A percentile compares a stretch with the other conserved stretches of the same genome.
These are phyloP conservation scores for Pichia sorboxylosa DNA, from an alignment of 1,139 yeast species.

Conservation along the genomic window DNA sequence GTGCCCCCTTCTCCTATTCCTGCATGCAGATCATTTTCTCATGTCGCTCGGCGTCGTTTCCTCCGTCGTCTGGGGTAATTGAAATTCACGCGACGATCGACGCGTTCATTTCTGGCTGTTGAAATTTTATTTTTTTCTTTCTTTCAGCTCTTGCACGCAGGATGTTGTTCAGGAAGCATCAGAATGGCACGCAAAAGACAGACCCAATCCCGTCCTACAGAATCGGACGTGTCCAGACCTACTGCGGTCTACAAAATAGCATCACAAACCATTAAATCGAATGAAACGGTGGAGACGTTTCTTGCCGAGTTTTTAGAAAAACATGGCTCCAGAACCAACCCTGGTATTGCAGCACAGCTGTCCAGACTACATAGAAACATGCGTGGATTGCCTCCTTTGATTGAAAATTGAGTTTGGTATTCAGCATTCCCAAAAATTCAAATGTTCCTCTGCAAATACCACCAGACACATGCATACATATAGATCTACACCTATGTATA, in stretches of 20 bases:
- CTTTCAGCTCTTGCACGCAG: neutral
- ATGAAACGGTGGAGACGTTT: slow-evolving; percentile 9
- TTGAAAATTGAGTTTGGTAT: slow-evolving; percentile 15
- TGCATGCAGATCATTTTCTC: no score
- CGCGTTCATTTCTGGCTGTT: no score
- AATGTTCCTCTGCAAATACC: slow-evolving; percentile 7
- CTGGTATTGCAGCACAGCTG: slow-evolving; percentile 33
- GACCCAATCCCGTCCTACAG: slow-evolving; percentile 8
- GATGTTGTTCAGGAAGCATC: no score
- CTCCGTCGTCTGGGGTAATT: no score
- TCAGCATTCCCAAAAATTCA: no score
- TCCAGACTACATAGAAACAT: slow-evolving; percentile 46
- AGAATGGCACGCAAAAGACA: no score
- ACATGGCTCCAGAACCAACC: slow-evolving; percentile 8
- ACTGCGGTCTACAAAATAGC: slow-evolving; percentile 10
- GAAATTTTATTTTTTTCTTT: no score
- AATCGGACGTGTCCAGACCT: slow-evolving; percentile 10
- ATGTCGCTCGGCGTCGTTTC: no score
- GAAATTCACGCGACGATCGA: no score
- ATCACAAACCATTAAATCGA: slow-evolving; percentile 10
- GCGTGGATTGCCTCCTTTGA: slow-evolving; percentile 45
- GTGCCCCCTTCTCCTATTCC: no score
- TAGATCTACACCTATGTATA: no score
- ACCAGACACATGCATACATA: slow-evolving; percentile 1
- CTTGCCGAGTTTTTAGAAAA: slow-evolving; percentile 10